phyloP scores from a whole-genome alignment of 495 filamentous ascomycete species.

The Chaetomium tenue region DNA sequence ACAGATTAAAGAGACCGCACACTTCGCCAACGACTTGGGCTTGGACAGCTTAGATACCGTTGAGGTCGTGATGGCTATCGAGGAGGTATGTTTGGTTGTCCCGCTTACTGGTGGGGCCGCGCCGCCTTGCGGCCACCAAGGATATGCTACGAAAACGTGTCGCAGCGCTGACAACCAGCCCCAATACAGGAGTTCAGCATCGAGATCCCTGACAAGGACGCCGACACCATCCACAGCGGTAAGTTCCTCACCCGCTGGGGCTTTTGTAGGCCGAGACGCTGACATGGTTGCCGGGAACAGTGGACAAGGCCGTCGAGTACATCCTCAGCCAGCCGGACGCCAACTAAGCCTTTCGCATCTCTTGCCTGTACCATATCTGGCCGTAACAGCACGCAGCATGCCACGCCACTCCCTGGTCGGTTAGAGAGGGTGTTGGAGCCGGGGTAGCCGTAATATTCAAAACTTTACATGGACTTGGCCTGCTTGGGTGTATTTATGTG shows the following conservation, averaged over 20 bases:
- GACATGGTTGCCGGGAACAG: conserved; percentile 49
- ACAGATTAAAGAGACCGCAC: conserved; percentile 74
- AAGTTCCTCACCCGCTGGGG: conserved; percentile 40
- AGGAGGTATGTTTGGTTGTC: conserved; percentile 68
- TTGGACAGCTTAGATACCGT: conserved; percentile 97
- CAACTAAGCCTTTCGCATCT: conserved; percentile 35
- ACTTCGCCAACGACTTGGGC: conserved; percentile 95
- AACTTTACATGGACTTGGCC: conserved; percentile 1
- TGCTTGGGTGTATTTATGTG: not conserved
- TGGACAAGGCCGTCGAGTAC: conserved; percentile 93
- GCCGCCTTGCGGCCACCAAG: too few relatives aligned
- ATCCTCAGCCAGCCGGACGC: conserved; percentile 92
- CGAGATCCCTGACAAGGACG: conserved; percentile 99
- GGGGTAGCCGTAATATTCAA: conserved; percentile 11
- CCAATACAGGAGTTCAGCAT: conserved; percentile 90
- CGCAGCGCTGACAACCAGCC: conserved; percentile 1
- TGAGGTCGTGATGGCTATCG: conserved; percentile 99
- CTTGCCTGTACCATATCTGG: conserved; percentile 32
- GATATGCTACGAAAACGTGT: too few relatives aligned
- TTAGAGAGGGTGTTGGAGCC: conserved; percentile 24
- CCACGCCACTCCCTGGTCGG: conserved; percentile 33
- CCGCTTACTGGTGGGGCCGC: not conserved
- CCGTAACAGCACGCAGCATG: conserved; percentile 29
- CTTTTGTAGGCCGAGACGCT: conserved; percentile 10
- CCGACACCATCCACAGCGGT: conserved; percentile 95